These are phyloP conservation scores for Exobasidium cylindrosporum DNA, from an alignment of 1,284 basidiomycete species.

Conservation along the genomic window DNA sequence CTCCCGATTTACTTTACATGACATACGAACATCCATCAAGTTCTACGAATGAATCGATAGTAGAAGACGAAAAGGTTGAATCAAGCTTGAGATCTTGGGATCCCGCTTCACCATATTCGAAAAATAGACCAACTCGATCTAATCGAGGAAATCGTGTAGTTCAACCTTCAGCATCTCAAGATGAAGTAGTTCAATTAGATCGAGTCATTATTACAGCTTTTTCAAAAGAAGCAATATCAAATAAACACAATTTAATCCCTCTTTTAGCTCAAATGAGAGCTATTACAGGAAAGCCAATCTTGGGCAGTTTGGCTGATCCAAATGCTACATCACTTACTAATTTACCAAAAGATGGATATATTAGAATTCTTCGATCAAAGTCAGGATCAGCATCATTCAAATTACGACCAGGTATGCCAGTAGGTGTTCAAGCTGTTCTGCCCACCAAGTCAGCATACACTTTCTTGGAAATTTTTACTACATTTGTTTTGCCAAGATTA, in stretches of 20 bases:
- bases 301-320: slow-evolving; percentile 37
- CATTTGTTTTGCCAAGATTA: slow-evolving; percentile 89
- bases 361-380: slow-evolving; percentile 75
- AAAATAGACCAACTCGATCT: slow-evolving; percentile 67
- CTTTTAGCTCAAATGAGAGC: slow-evolving; percentile 83
- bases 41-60: slow-evolving; percentile 4
- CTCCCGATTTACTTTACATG: slow-evolving; percentile 90
- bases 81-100: slow-evolving; percentile 65
- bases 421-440: slow-evolving; percentile 84
- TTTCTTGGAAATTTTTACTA: slow-evolving; percentile 80
- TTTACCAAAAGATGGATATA: slow-evolving; percentile 46
- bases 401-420: slow-evolving; percentile 75
- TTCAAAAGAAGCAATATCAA: slow-evolving; percentile 62
- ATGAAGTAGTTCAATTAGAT: slow-evolving; percentile 67
- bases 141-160: slow-evolving; percentile 64
- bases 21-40: slow-evolving; percentile 64
- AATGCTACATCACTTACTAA: not conserved
- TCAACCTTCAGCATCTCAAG: slow-evolving; percentile 20
- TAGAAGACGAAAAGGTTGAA: not conserved
- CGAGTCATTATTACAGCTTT: slow-evolving; percentile 64
- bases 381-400: slow-evolving; percentile 80
- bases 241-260: slow-evolving; percentile 74
- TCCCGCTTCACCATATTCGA: slow-evolving; percentile 73
- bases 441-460: slow-evolving; percentile 89
- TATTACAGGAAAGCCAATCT: slow-evolving; percentile 74